Evolutionary conservation across 164 flowering plant species (phyloP), one percentile per base, ranked within the genome.

Genomic region (Magnolia sinica): DNA sequence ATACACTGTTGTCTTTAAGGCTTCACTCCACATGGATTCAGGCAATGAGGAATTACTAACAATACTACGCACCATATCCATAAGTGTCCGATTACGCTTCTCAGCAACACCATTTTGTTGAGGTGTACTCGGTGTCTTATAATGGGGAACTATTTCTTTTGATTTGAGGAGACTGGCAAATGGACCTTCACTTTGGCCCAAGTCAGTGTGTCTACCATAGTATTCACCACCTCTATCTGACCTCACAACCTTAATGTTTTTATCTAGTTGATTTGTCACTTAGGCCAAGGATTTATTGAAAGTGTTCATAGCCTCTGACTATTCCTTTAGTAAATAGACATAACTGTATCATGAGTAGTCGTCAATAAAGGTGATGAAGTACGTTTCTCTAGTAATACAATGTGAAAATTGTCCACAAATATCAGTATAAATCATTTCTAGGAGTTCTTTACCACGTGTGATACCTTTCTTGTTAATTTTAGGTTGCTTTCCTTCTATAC

Each of bases 1-100:
- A 37, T 37, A 37, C 45, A 37, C 45, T 64, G 27, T 64, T 64
- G 59, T 74, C 70, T 63, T 18, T 4, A 64, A 8, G 2, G 55
- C 52, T n/a, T 74, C 68, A 11, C 45, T 61, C 55, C 69, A 74
- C 20, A 74, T 10, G 1, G 69, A 63, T 63, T 29, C 29, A 13
- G 29, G 70, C 19, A 74, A 74, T 4, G 64, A 5, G 2, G 55
- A 49, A 50, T 75, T 18, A 75, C 61, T 67, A 2, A 75, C 49
- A n/a, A 75, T 75, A 13, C 64, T 51, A 27, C 71, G 29, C 23
- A 75, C 72, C n/a, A 66, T 75, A 67, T 75, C 59, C 22, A 29
- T 65, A 3, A 75, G 49, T 22, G 64, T 50, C 11, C 9, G 69
- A 18, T 75, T 75, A 24, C 20, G 18, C 52, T 72, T 67, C 18